A percentile compares a stretch with the other conserved stretches of the same genome.
These are phyloP conservation scores for Penicillium occitanis DNA, from an alignment of 2,329 filamentous ascomycete genomes.

Conservation along the genomic window DNA sequence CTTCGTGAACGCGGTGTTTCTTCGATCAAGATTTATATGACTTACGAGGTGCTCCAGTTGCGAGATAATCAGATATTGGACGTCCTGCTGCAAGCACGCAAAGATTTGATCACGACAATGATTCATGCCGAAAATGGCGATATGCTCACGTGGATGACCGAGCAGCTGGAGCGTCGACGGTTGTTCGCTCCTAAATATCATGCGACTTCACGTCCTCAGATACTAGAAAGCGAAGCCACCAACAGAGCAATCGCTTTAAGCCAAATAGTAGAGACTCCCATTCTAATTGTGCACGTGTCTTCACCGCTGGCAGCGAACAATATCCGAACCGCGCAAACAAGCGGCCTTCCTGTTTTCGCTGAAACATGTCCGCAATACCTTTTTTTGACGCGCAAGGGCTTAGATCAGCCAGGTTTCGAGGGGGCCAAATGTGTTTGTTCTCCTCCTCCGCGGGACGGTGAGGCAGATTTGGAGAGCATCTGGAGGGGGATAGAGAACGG, in stretches of 20 bases:
- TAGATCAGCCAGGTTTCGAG: slow-evolving; percentile 42
- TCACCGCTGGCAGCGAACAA: slow-evolving; percentile 49
- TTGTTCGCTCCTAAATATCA: slow-evolving; percentile 44
- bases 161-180: slow-evolving; percentile 38
- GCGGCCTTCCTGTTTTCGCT: slow-evolving; percentile 54
- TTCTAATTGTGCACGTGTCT: slow-evolving; percentile 56
- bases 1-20: slow-evolving; percentile 42
- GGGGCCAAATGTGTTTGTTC: slow-evolving; percentile 58
- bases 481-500: slow-evolving; percentile 55
- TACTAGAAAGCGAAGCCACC: slow-evolving; percentile 48
- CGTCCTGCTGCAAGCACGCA: slow-evolving; percentile 44
- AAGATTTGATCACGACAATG: slow-evolving; percentile 43
- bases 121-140: slow-evolving; percentile 47
- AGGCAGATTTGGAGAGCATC: slow-evolving; percentile 51
- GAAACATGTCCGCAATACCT: slow-evolving; percentile 62
- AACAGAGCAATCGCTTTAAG: slow-evolving; percentile 54
- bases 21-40: slow-evolving; percentile 52
- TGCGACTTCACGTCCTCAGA: slow-evolving; percentile 42
- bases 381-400: slow-evolving; percentile 51
- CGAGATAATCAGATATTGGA: slow-evolving; percentile 45
- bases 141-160: slow-evolving; percentile 42
- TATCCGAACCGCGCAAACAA: slow-evolving; percentile 53
- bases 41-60: slow-evolving; percentile 45
- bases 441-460: slow-evolving; percentile 50
- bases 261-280: slow-evolving; percentile 52